Evolutionary conservation across 75 land plant genomes (phyloP).

Genomic region (Azolla pinnata): DNA sequence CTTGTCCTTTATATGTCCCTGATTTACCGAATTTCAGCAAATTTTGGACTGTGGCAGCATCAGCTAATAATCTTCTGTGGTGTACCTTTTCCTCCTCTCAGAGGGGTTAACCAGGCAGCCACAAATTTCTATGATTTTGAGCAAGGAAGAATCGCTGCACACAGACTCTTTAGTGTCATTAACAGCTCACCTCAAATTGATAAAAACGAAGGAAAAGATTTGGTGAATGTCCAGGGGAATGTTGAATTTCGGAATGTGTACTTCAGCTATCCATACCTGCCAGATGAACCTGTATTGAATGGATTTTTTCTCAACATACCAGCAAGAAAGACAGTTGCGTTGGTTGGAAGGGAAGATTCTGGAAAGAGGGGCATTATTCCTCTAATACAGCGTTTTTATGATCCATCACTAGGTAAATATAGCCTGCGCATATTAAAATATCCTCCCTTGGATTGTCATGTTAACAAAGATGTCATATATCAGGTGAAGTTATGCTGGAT

Average conservation of each 20-base stretch:
- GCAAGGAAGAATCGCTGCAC: conserved; percentile 96
- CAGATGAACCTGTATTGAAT: conserved; percentile 93
- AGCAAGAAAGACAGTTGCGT: conserved; percentile 85
- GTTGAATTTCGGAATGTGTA: conserved; percentile 94
- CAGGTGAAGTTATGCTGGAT: conserved; percentile 96
- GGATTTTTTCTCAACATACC: conserved; percentile 91
- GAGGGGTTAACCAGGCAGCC: conserved; percentile 97
- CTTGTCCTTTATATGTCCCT: neutral
- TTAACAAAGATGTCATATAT: neutral
- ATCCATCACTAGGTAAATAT: conserved; percentile 99
- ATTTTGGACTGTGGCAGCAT: neutral
- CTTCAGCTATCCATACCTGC: conserved; percentile 94
- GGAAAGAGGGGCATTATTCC: conserved; percentile 98
- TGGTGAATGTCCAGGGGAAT: conserved; percentile 66
- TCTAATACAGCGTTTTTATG: conserved; percentile 94
- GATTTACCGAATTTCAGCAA: neutral
- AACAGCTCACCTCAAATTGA: conserved; percentile 51
- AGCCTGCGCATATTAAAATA: too few species aligned
- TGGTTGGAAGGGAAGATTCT: conserved; percentile 94
- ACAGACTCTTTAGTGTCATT: conserved; percentile 90
- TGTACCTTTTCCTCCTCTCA: conserved; percentile 12
- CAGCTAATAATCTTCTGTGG: too few species aligned
- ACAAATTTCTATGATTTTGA: conserved; percentile 99
- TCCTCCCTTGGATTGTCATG: neutral
- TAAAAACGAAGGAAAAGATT: conserved; percentile 47